These are phyloP conservation scores for Pseudogymnoascus sp. DNA, from an alignment of 2,329 filamentous ascomycete genomes.

Conservation along the genomic window DNA sequence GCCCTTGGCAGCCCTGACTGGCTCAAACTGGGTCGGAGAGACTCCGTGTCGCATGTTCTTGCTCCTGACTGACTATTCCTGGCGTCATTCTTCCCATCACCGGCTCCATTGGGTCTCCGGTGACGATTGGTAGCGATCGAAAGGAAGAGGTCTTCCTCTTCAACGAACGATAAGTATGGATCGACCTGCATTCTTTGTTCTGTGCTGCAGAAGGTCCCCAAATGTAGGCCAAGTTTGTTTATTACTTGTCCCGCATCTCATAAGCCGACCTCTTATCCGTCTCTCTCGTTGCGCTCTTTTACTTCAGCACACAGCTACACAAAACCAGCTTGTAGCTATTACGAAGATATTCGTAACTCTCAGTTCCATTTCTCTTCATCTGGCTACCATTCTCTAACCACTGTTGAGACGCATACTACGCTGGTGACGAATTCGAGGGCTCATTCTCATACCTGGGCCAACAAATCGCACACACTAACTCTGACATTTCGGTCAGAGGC, in stretches of 20 bases:
- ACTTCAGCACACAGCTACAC: background rate
- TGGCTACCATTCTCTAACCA: background rate
- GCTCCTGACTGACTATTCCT: constrained; percentile 3
- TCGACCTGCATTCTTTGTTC: background rate
- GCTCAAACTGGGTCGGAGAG: background rate
- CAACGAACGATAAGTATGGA: background rate
- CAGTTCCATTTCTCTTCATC: background rate
- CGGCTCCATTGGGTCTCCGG: background rate
- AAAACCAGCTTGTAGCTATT: background rate
- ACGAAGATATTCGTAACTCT: background rate
- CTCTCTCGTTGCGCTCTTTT: background rate
- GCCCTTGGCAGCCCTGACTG: background rate
- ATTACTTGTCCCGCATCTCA: background rate
- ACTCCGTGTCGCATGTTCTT: background rate
- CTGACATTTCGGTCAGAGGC: background rate
- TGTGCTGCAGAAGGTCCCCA: background rate
- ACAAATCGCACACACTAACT: background rate
- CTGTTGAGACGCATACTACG: background rate
- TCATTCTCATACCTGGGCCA: background rate
- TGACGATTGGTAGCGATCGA: background rate
- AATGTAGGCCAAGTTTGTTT: background rate
- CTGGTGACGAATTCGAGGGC: background rate
- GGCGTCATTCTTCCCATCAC: background rate
- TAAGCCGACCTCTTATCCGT: background rate
- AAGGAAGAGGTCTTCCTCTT: background rate